Evolutionary conservation across 805 yeast genomes (phyloP), one percentile per base, ranked within the genome.

Genomic region (Vanderwaltozyma yarrowii): DNA sequence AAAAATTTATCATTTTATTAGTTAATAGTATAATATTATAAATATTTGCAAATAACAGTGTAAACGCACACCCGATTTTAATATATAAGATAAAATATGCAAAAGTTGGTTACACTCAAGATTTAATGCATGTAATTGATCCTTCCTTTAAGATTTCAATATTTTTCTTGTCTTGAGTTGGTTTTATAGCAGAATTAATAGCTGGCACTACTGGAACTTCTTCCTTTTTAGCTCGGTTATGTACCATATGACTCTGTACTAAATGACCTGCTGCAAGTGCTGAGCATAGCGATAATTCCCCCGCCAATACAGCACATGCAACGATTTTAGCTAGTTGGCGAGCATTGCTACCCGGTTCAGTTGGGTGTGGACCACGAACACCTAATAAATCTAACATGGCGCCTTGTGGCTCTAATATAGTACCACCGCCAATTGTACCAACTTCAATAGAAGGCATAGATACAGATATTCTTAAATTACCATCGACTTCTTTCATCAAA

Each of bases 391-490:
- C 97, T 43, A 92, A 70, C 95, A 92, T 86, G 15, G 98, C 84
- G 34, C 88, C 84, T 66, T 92, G 99, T 32, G 99, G 96, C 56
- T 84, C 97, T 52, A 92, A 73, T 45, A 92, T 84, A 3, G 99
- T 92, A 56, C 99, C 99, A 45, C 99, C 99, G 39, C 98, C 98
- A 62, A 92, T 87, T 2, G 99, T 92, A 45, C 99, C 99, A 32
- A 92, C 98, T 66, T 92, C 99, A 51, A 92, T 86, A 18, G 94
- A 85, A 23, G 99, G 99, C 99, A 92, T 92, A 4, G 96, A 84
- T 13, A 92, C 98, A 1, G 96, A 84, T 27, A 92, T 81, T 49
- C 76, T 80, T 54, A 92, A 71, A 54, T 85, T 84, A 10, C 96
- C 98, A 32, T 72, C 68, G 34, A 70, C 69, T 58, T 82, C 85